Base-by-base conservation (phyloP, 2,329 filamentous ascomycete genomes). In the Colletotrichum shisoi region DNA sequence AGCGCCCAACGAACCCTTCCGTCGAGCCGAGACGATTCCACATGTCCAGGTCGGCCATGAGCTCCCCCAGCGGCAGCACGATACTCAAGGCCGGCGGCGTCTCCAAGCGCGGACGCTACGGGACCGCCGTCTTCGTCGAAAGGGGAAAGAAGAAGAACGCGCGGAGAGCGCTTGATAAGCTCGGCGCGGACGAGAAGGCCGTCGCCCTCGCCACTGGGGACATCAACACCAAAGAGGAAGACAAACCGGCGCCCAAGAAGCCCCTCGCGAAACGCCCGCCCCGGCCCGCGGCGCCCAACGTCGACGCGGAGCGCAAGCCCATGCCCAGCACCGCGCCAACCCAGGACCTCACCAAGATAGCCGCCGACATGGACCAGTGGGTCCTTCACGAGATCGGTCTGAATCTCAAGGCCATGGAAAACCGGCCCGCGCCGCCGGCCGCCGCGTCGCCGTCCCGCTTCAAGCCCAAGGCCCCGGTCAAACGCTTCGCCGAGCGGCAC, bases 351-450 rank as follows among this genome's bases (percentile, higher is more conserved):
- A 80, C 83, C 46, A 79, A 81, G 69, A 79, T 87, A 42, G 78
- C 83, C 2, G 80, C 80, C 6, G 83, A 85, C 40, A 87, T 87
- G 85, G 82, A 87, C 72, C 78, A 80, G 39, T 89, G 85, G 78
- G 85, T 87, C 0, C 77, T 89, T 69, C 79, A 83, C 70, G 82
- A 89, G 68, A 87, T 89, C 40, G 83, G 82, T 1, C 80, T 82
- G 21, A 86, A 84, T 68, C 74, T 87, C 5, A 78, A 82, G 45
- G 79, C 75, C 21, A 80, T 82, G 71, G 80, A 85, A 51, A 75
- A 80, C 52, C 78, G 83, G 69, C 48, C 40, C 2, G 27, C 46
- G 39, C 65, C 63, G 45, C 62, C 68, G 31, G 69, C 62, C 27
- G 66, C 12, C 40, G 70, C 44, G 63, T 71, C 60, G 39, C 70